These are phyloP conservation scores for Pythium sp. DNA, from an alignment of 352 stramenopile species.

Conservation along the genomic window DNA sequence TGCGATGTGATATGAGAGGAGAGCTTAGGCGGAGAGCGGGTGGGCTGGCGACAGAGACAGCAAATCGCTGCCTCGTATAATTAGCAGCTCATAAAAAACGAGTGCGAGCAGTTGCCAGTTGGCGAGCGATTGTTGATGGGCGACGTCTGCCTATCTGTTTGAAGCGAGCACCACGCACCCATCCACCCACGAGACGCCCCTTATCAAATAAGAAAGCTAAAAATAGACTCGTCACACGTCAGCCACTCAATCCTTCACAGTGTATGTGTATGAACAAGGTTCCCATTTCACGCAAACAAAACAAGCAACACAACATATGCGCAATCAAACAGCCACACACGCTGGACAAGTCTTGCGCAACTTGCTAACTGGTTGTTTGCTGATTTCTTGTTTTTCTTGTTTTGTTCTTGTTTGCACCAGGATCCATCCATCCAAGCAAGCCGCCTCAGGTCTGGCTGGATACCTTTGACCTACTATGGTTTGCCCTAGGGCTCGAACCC, in stretches of 20 bases:
- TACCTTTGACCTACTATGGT: not conserved
- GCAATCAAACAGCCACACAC: not conserved
- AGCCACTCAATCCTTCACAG: not conserved
- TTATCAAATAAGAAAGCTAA: not conserved
- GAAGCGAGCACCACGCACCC: not conserved
- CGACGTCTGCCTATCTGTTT: not conserved
- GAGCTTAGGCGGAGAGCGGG: not conserved
- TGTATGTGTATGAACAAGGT: not conserved
- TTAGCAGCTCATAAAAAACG: not conserved
- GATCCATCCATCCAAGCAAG: not conserved
- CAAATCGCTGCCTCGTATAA: not conserved
- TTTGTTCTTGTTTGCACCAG: not conserved
- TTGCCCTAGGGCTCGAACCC: too few relatives aligned
- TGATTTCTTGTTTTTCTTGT: constrained; percentile 1
- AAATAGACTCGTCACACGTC: not conserved
- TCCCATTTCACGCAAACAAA: not conserved
- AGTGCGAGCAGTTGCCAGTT: not conserved
- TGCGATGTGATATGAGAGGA: not conserved
- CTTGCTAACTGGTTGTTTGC: not conserved
- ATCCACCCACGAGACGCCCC: not conserved
- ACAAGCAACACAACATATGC: not conserved
- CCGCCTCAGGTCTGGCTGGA: not conserved
- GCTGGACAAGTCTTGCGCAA: not conserved
- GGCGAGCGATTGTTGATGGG: not conserved
- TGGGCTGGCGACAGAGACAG: not conserved